Percentiles rank a stretch among this genome's conserved stretches.
Evolutionary conservation across 768 basidiomycete species (phyloP).

Genomic region (Tubosaeta sp.): DNA sequence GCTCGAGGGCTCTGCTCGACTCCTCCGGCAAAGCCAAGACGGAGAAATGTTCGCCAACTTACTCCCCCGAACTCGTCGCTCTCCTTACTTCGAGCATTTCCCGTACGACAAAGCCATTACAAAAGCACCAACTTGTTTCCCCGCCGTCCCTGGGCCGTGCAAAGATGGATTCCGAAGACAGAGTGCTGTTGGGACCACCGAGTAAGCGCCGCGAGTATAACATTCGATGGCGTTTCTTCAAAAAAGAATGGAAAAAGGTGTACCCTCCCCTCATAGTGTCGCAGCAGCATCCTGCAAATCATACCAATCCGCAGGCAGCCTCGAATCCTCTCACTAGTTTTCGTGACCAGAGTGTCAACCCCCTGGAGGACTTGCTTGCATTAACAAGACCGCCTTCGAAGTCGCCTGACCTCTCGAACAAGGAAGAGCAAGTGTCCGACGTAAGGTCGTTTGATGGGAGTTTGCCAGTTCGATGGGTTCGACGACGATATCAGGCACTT

Average conservation of each 20-base stretch:
- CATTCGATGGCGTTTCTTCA: constrained; percentile 64
- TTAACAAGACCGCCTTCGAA: constrained; percentile 36
- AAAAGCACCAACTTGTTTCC: constrained; percentile 33
- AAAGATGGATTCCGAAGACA: constrained; percentile 54
- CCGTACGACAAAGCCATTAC: constrained; percentile 43
- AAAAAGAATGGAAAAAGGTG: constrained; percentile 48
- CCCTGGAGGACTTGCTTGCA: constrained; percentile 44
- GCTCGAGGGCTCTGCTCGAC: constrained; percentile 39
- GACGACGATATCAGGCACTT: constrained; percentile 55
- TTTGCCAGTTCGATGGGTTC: constrained; percentile 31
- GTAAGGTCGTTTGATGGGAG: constrained; percentile 16
- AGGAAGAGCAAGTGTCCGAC: background rate
- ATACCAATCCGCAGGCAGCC: constrained; percentile 8
- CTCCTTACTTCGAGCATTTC: constrained; percentile 55
- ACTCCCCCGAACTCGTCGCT: constrained; percentile 56
- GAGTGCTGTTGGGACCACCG: constrained; percentile 55
- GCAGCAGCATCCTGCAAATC: constrained; percentile 15
- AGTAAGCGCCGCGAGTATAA: constrained; percentile 76
- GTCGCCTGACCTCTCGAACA: constrained; percentile 30
- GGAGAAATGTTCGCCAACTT: constrained; percentile 60
- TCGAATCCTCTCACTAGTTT: constrained; percentile 29
- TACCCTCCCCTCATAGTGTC: constrained; percentile 55
- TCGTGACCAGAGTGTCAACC: constrained; percentile 40
- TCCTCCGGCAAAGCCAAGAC: constrained; percentile 47
- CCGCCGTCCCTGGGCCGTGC: constrained; percentile 62